Evolutionary conservation across 345 rosid genomes (phyloP), one percentile per base, ranked within the genome.

Genomic region (Barbarea vulgaris): DNA sequence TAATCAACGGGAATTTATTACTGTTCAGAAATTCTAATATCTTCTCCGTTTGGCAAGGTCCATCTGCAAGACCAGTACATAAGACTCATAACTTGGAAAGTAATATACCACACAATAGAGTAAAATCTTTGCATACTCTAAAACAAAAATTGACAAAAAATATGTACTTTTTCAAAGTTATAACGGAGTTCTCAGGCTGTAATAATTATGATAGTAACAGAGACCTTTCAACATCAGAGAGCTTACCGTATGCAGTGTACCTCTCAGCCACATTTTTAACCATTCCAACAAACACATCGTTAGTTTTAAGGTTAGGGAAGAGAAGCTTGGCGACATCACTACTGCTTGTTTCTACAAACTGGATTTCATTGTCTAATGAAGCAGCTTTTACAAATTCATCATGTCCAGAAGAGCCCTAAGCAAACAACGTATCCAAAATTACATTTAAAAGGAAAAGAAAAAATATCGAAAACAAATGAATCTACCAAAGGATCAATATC

Each of bases 1-100:
- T 91, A 39, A 93, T 84, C 76, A 93, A 75, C 3, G 97, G 94
- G 76, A 91, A 93, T 81, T 89, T 93, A 84, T 89, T 87, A 71
- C 70, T 55, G 67, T 82, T 85, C 84, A 93, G 24, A 87, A 93
- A 91, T 69, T 88, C 82, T 78, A 88, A 69, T 64, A 91, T 81
- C 55, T 80, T 84, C n/a, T 85, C 85, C 82, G 37, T 51, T 81
- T 81, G 77, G 68, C 71, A 86, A 52, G 66, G 71, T 76, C 89
- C 96, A 71, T 87, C 98, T 93, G 87, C 86, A 85, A 70, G 72
- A 74, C 48, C 58, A 63, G 27, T 54, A 44, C 66, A 46, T 17
- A 59, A 42, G 19, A 42, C 28, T 55, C 52, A 18, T 37, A 13
- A 60, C 36, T 12, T 31, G 56, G 7, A 48, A 3, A 27, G 12